A percentile compares a stretch with the other conserved stretches of the same genome.
These are phyloP conservation scores for Corymbia citriodora DNA, from an alignment of 441 rosid genomes.

Conservation along the genomic window DNA sequence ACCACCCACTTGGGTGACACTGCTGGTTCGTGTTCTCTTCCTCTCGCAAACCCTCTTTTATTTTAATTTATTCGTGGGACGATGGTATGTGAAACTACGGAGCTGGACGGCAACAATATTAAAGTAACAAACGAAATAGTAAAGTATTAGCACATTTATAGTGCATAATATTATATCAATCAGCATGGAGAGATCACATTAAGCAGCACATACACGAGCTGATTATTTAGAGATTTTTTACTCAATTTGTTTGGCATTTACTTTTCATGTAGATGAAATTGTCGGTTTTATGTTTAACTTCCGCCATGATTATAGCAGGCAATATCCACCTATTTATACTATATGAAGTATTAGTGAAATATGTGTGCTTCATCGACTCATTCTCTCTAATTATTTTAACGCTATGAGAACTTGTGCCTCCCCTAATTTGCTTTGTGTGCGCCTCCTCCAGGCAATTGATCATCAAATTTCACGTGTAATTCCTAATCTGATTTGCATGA, in stretches of 20 bases:
- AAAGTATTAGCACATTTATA: background rate
- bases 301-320: background rate
- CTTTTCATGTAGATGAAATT: background rate
- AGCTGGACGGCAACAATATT: background rate
- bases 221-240: background rate
- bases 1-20: no score
- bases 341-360: background rate
- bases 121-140: background rate
- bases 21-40: no score
- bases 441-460: background rate
- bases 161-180: background rate
- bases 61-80: no score
- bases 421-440: background rate
- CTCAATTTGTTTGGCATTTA: background rate
- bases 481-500: background rate
- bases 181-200: background rate
- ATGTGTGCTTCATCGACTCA: background rate
- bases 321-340: background rate
- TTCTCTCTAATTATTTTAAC: background rate
- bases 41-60: no score
- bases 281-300: background rate
- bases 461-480: background rate
- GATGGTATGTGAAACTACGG: background rate
- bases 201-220: background rate
- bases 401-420: background rate